A percentile compares a stretch with the other conserved stretches of the same genome.
Conservation (phyloP, 169 alveolate genomes). For the Eimeria necatrix region DNA sequence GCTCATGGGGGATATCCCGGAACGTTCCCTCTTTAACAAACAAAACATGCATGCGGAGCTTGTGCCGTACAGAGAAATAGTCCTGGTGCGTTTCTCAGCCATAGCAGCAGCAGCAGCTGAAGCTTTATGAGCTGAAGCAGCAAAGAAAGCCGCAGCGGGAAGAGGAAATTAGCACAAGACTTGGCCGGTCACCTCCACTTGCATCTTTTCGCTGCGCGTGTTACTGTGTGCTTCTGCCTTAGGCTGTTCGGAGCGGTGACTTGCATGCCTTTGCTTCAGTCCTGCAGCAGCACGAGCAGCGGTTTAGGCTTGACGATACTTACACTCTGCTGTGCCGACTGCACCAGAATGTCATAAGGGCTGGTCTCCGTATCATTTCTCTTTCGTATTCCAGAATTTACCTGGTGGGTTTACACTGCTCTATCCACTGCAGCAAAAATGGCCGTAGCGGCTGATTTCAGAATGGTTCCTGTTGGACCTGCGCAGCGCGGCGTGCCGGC, state of each 20-base stretch:
- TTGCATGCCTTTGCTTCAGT: slow-evolving; percentile 92
- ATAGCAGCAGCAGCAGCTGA: not conserved
- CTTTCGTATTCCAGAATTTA: slow-evolving; percentile 95
- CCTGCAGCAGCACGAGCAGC: slow-evolving; percentile 86
- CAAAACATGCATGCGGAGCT: slow-evolving; percentile 91
- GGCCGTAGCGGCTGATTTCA: not conserved
- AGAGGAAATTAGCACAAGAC: too few relatives aligned
- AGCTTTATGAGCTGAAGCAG: not conserved
- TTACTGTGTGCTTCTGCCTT: slow-evolving; percentile 5
- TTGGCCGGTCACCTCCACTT: not conserved
- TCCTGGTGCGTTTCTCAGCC: slow-evolving; percentile 75
- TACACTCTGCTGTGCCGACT: slow-evolving; percentile 93
- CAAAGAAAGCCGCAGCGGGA: not conserved
- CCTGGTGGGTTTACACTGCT: slow-evolving; percentile 80
- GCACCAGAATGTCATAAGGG: slow-evolving; percentile 96
- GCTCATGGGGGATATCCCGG: slow-evolving; percentile 98
- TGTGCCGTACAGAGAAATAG: slow-evolving; percentile 94
- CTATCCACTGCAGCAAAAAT: not conserved
- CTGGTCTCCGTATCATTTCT: slow-evolving; percentile 96
- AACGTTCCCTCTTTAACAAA: slow-evolving; percentile 93
- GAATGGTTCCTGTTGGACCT: not conserved
- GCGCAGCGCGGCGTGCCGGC: not conserved
- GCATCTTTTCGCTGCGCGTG: not conserved
- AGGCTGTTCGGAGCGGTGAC: slow-evolving; percentile 96
- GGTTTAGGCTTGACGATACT: slow-evolving; percentile 94